A percentile compares a stretch with the other conserved stretches of the same genome.
Evolutionary conservation across 2,329 filamentous ascomycete genomes (phyloP).

Genomic region (Camillea tinctor): DNA sequence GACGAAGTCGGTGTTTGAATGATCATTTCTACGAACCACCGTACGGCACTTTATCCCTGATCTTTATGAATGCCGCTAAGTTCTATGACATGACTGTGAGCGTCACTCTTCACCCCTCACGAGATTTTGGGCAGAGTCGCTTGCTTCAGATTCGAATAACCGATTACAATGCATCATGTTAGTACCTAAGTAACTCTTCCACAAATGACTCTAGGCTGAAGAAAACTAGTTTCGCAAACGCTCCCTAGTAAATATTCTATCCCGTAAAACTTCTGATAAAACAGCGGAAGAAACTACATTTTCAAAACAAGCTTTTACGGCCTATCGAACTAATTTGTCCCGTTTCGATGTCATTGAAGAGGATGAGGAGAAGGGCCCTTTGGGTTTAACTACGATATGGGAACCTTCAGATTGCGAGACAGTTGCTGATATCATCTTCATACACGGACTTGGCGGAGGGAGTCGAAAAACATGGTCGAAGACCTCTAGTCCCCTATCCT

Average conservation of each 20-base stretch:
- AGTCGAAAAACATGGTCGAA: conserved; percentile 14
- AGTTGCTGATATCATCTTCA: conserved; percentile 11
- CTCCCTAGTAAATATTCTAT: background rate
- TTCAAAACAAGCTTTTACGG: too few species aligned
- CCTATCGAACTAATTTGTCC: too few species aligned
- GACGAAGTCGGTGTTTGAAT: too few species aligned
- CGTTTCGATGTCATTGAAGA: too few species aligned
- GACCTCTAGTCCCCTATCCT: conserved; percentile 5
- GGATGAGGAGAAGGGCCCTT: conserved; percentile 1
- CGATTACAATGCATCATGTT: background rate
- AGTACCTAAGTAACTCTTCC: background rate
- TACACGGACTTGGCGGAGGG: conserved; percentile 16
- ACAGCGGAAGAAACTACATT: too few species aligned
- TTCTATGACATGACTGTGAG: too few species aligned
- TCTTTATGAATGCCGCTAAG: too few species aligned
- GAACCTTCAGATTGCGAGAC: conserved; percentile 8
- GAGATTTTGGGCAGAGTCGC: too few species aligned
- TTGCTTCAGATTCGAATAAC: too few species aligned
- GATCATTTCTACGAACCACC: too few species aligned
- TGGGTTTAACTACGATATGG: conserved; percentile 10
- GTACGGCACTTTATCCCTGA: too few species aligned
- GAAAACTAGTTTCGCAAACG: conserved; percentile 1
- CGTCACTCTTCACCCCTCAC: too few species aligned
- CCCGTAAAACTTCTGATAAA: background rate
- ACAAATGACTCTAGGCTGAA: background rate